Base-by-base conservation (phyloP, 768 basidiomycete species). In the Calocybe indica region DNA sequence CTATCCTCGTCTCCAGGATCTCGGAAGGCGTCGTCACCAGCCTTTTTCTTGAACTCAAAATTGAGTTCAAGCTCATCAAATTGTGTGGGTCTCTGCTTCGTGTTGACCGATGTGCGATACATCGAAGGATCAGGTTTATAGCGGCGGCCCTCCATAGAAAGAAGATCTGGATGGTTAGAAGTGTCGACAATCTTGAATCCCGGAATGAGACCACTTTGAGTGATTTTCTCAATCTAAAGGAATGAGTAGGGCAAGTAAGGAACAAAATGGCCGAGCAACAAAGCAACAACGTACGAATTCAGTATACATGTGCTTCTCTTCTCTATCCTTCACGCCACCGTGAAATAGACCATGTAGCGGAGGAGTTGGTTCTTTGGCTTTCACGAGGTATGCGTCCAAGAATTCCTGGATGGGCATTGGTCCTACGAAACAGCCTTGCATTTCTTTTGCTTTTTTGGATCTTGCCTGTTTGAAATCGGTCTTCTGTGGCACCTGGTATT, bases 1-100 rank as follows among this genome's bases (percentile, higher is more conserved):
- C 29, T 28, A 12, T 41, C 40, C 22, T 41, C 40, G 12, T n/a
- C 12, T n/a, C 12, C 15, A 12, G 31, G 29, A 35, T 58, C 54
- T 0, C 22, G 10, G 45, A 57, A 57, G 30, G 56, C 47, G 35
- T 59, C 52, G 4, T 36, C 29, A 0, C 14, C 33, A 9, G 31
- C 12, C 33, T 38, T 29, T 6, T 37, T 37, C 45, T 58, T 61
- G 45, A 59, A 33, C 42, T 59, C 53, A 28, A 54, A 51, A 7
- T 31, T 38, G 12, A 52, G 37, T 29, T 46, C 48, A 7, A 50
- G 4, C 15, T 38, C 35, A 32, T 45, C 48, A 30, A 44, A 49
- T 15, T 46, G 48, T 7, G 52, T 50, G 8, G 34, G 28, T 14
- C 42, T 36, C 5, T 8, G 13, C 34, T 29, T 14, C 5, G 42